Evolutionary conservation across 2,329 filamentous ascomycete genomes (phyloP).

Genomic region (Botrytis fabae): DNA sequence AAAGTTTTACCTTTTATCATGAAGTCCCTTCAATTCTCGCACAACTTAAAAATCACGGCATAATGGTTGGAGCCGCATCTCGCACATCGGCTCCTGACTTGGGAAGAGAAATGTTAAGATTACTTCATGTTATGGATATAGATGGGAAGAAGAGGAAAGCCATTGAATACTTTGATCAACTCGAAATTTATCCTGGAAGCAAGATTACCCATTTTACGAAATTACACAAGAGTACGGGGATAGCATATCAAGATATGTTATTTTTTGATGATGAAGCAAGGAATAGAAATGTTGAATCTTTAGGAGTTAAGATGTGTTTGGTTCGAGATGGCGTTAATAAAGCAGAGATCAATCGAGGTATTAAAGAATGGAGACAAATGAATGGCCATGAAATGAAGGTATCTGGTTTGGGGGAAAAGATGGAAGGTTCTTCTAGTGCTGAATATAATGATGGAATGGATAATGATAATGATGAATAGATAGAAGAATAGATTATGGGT

Average conservation of each 20-base stretch:
- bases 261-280: constrained; percentile 94
- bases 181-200: constrained; percentile 71
- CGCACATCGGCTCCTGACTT: constrained; percentile 79
- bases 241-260: constrained; percentile 80
- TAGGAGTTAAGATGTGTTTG: constrained; percentile 71
- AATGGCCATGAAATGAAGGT: constrained; percentile 32
- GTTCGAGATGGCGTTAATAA: constrained; percentile 77
- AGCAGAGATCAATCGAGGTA: constrained; percentile 75
- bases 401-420: neutral
- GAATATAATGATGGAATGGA: neutral
- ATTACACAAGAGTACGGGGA: constrained; percentile 67
- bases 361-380: constrained; percentile 77
- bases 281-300: constrained; percentile 75
- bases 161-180: constrained; percentile 59
- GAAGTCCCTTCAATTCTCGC: constrained; percentile 69
- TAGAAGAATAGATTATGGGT: neutral
- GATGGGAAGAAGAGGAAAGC: constrained; percentile 44
- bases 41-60: constrained; percentile 47
- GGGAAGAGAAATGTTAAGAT: constrained; percentile 75
- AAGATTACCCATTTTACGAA: constrained; percentile 85
- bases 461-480: neutral
- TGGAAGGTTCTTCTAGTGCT: neutral
- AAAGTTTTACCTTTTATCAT: constrained; percentile 68
- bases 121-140: constrained; percentile 58
- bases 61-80: constrained; percentile 71